phyloP scores from a whole-genome alignment of 306 rosid species.

The Calophaca sinica region DNA sequence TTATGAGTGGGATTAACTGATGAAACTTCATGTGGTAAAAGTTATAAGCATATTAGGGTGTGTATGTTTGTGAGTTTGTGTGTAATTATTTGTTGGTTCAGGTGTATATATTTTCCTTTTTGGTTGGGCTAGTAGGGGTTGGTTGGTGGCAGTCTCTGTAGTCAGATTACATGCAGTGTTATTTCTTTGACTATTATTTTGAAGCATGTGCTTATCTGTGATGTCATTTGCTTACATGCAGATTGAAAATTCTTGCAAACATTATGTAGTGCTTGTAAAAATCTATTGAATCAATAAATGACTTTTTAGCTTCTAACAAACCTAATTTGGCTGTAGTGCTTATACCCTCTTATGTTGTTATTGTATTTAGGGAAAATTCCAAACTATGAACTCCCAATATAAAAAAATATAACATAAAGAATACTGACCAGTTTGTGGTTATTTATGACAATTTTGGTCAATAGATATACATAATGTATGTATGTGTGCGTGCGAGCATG shows the following conservation, averaged over 20 bases:
- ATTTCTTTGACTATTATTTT: not conserved
- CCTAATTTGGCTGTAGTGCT: not conserved
- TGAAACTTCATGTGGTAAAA: not conserved
- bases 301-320: slow-evolving; percentile 3
- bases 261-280: not conserved
- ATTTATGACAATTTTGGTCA: not conserved
- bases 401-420: not conserved
- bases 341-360: not conserved
- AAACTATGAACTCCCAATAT: not conserved
- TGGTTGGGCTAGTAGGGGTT: too few relatives aligned
- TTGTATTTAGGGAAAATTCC: not conserved
- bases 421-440: not conserved
- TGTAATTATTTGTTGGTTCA: too few relatives aligned
- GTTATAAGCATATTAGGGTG: slow-evolving; percentile 5
- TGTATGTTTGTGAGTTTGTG: not conserved
- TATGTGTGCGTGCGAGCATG: not conserved
- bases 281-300: not conserved
- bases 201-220: slow-evolving; percentile 2
- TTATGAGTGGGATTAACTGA: slow-evolving; percentile 5
- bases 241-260: not conserved
- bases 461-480: not conserved
- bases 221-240: slow-evolving; percentile 17
- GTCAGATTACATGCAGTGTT: not conserved
- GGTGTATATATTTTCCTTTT: not conserved
- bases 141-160: not conserved